phyloP scores from a whole-genome alignment of 306 rosid species.

The Calophaca sinica region DNA sequence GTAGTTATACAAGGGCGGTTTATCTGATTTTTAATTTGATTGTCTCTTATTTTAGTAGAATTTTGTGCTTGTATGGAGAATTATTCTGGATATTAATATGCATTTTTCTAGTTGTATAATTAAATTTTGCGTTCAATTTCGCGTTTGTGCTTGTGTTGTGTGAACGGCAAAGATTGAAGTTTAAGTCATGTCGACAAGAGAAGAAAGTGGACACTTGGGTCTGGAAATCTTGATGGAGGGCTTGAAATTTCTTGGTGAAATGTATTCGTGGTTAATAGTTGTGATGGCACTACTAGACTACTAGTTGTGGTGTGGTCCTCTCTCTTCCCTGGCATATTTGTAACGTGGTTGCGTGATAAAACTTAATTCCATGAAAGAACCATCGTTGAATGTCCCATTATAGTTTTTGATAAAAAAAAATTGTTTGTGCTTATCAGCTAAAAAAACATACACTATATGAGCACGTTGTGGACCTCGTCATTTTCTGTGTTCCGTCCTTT shows the following conservation, averaged over 20 bases:
- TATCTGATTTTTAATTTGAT: slow-evolving; percentile 42
- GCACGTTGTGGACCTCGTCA: slow-evolving; percentile 1
- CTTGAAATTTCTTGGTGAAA: slow-evolving; percentile 37
- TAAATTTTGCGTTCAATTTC: not conserved
- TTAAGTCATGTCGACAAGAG: slow-evolving; percentile 36
- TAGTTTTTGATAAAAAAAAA: not conserved
- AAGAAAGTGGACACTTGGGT: slow-evolving; percentile 41
- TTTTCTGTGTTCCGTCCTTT: slow-evolving; percentile 47
- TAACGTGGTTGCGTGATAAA: slow-evolving; percentile 44
- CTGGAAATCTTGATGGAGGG: slow-evolving; percentile 17
- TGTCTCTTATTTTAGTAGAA: slow-evolving; percentile 35
- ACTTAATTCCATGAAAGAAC: slow-evolving; percentile 47
- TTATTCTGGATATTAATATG: slow-evolving; percentile 36
- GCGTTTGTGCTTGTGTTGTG: not conserved
- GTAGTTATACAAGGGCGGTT: slow-evolving; percentile 46
- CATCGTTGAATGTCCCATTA: slow-evolving; percentile 39
- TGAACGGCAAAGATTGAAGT: slow-evolving; percentile 36
- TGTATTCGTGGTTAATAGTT: slow-evolving; percentile 33
- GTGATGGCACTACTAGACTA: slow-evolving; percentile 30
- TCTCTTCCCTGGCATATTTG: not conserved
- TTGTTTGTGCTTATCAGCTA: slow-evolving; percentile 34
- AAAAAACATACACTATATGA: slow-evolving; percentile 15
- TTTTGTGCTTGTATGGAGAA: slow-evolving; percentile 28
- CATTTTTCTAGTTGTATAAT: slow-evolving; percentile 33
- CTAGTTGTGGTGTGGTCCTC: slow-evolving; percentile 45